Base-by-base conservation (phyloP, 163 green algal species). In the Prototheca wickerhamii region DNA sequence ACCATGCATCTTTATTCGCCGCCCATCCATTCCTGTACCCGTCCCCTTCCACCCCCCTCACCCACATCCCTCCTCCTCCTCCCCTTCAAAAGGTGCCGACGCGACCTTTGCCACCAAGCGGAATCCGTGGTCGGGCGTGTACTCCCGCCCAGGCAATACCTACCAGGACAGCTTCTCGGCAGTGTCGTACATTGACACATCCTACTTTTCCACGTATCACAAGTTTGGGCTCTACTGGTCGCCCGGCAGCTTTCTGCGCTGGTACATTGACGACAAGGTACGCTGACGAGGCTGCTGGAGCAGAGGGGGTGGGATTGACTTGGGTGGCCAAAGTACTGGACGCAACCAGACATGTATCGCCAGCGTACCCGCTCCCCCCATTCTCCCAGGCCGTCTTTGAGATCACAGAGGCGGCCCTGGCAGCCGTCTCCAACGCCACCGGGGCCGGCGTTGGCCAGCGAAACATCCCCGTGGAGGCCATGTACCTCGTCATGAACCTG, bases 401-500 rank as follows among this genome's bases (percentile, higher is more conserved):
- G 28, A 15, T 72, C 4, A 72, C 60, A 29, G 20, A 58, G 51
- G 31, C 64, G 29, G 65, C 65, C 23, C 58, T 72, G 65, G 44
- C 57, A 10, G 65, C 50, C 17, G 34, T 46, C 35, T 55, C 29
- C 35, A 72, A 72, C 58, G 46, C 46, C 35, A 43, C 50, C 7
- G 65, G 65, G 65, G 51, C 12, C 26, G 23, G 4, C 2, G 52
- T 72, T 4, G 64, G 58, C 3, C 25, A 42, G 15, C 64, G 64
- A 25, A 60, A 68, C 3, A 73, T 73, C 4, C 70, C 70, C 2
- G 1, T 72, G 18, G 64, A 73, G 68, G 43, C 64, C 52, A 64
- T 63, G 50, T 77, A 77, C 42, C 50, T 77, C 17, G 70, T 77
- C 40, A 50, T 77, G 20, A 77, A 77, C 33, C 43, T 77, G 51